A percentile compares a stretch with the other conserved stretches of the same genome.
Conservation (phyloP, 768 basidiomycete species). For the Amanita pallidorosea region DNA sequence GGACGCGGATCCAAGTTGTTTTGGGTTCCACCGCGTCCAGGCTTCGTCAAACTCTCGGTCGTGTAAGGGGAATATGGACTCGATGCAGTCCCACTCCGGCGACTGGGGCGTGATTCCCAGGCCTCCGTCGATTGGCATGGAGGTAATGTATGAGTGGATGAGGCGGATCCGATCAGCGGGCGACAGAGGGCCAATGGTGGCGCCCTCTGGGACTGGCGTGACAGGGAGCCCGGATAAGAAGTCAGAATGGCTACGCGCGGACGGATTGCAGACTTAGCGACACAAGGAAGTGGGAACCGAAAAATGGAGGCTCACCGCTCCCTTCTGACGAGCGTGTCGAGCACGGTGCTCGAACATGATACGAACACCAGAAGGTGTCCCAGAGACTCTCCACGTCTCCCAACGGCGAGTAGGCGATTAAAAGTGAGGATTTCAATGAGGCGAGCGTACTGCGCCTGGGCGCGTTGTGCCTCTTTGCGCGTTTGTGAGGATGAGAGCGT, state of each 20-base stretch:
- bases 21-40: conserved; percentile 75
- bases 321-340: conserved; percentile 55
- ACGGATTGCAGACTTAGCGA: background rate
- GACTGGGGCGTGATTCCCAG: conserved; percentile 70
- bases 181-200: conserved; percentile 37
- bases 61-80: conserved; percentile 77
- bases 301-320: conserved; percentile 50
- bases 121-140: conserved; percentile 66
- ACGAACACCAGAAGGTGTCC: conserved; percentile 75
- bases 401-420: conserved; percentile 61
- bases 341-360: conserved; percentile 47
- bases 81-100: conserved; percentile 69
- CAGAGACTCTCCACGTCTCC: conserved; percentile 63
- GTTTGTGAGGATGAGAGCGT: conserved; percentile 51
- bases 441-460: conserved; percentile 57
- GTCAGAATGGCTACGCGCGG: conserved; percentile 48
- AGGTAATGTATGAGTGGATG: conserved; percentile 60
- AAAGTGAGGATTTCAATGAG: conserved; percentile 51
- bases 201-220: conserved; percentile 31
- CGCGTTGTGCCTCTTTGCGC: conserved; percentile 49
- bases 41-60: conserved; percentile 69
- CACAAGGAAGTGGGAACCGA: background rate
- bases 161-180: conserved; percentile 78
- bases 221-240: conserved; percentile 69
- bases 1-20: conserved; percentile 49